These are phyloP conservation scores for Bassia scoparia DNA, from an alignment of 148 eudicot genomes.

Conservation along the genomic window DNA sequence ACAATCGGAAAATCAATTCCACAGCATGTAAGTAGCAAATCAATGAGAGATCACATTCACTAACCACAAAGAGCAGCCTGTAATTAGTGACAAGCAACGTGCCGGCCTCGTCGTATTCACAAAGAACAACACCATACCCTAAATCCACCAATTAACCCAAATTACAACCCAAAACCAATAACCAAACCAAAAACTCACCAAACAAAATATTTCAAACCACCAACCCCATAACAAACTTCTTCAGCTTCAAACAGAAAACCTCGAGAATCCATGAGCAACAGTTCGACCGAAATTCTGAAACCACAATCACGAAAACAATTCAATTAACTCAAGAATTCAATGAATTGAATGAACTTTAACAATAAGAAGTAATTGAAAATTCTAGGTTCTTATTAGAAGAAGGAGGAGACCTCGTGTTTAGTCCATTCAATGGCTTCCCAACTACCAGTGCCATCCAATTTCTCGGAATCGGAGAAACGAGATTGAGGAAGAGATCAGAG, in stretches of 20 bases:
- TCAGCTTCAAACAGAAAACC: constrained; percentile 80
- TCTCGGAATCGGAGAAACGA: constrained; percentile 56
- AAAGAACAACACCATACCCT: constrained; percentile 69
- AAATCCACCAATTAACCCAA: not conserved
- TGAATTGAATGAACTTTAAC: not conserved
- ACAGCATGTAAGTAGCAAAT: not conserved
- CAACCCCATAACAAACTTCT: constrained; percentile 57
- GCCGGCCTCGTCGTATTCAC: constrained; percentile 90
- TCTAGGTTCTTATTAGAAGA: constrained; percentile 10
- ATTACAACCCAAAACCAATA: not conserved
- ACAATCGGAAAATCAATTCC: not conserved
- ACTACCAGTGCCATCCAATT: constrained; percentile 61
- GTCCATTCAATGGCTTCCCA: constrained; percentile 94
- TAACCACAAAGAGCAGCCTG: constrained; percentile 89
- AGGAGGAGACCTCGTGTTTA: constrained; percentile 54
- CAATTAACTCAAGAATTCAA: not conserved
- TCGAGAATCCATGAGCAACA: constrained; percentile 51
- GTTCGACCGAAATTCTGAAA: constrained; percentile 56
- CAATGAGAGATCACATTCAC: constrained; percentile 15
- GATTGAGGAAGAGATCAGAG: constrained; percentile 37
- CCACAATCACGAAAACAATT: not conserved
- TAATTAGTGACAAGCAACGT: constrained; percentile 81
- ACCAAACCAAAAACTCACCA: not conserved
- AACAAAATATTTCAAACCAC: constrained; percentile 36
- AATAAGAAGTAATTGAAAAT: not conserved